Percentiles rank a stretch among this genome's conserved stretches.
These are phyloP conservation scores for Ensete ventricosum DNA, from an alignment of 176 grass and related monocot genomes.

Conservation along the genomic window DNA sequence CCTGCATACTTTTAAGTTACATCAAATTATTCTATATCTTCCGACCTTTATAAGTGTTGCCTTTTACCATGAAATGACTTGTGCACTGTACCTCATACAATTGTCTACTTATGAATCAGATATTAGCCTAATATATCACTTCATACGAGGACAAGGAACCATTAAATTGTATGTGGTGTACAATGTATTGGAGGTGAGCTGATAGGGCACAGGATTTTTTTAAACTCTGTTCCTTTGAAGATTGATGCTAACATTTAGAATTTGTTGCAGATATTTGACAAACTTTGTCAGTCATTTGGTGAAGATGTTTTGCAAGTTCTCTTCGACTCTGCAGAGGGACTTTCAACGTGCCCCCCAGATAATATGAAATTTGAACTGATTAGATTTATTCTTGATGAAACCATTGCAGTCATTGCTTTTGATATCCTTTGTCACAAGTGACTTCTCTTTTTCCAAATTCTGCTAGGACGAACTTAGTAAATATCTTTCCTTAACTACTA, in stretches of 20 bases:
- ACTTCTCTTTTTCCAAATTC: constrained; percentile 6
- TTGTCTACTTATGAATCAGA: constrained; percentile 48
- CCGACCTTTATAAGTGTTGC: constrained; percentile 3
- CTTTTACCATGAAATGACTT: background rate
- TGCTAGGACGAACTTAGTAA: constrained; percentile 4
- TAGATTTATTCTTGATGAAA: constrained; percentile 71
- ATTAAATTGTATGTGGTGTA: constrained; percentile 98
- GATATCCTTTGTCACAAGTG: constrained; percentile 68
- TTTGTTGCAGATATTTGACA: constrained; percentile 80
- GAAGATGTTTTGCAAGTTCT: constrained; percentile 98
- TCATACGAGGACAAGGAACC: constrained; percentile 94
- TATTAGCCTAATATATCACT: constrained; percentile 99
- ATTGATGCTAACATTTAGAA: constrained; percentile 4
- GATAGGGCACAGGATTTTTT: constrained; percentile 21
- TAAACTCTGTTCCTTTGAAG: background rate
- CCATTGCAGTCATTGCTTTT: constrained; percentile 84
- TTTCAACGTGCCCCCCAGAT: constrained; percentile 68
- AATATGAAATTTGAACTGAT: constrained; percentile 56
- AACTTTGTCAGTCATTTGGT: constrained; percentile 97
- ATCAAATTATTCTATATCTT: constrained; percentile 6
- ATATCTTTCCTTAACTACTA: constrained; percentile 51
- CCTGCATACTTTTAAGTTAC: constrained; percentile 16
- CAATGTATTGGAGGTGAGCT: constrained; percentile 95
- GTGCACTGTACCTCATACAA: constrained; percentile 7
- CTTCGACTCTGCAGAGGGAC: constrained; percentile 85